Base-by-base conservation (phyloP, 129 eudicot genomes). In the Mikania micrantha region DNA sequence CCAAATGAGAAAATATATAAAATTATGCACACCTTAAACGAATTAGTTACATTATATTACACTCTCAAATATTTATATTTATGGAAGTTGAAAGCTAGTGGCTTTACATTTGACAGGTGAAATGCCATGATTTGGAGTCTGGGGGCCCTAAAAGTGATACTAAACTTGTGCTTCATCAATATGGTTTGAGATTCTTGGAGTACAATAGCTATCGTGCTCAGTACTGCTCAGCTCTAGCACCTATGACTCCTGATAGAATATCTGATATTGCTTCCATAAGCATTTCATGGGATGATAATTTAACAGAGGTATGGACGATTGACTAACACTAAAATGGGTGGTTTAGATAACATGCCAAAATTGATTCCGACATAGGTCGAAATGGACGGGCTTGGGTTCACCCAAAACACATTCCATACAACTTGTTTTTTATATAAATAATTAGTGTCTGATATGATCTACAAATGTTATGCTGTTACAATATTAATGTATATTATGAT, bases 281-380 rank as follows among this genome's bases (percentile, higher is more conserved):
- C 72, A 41, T 65, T 28, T 71, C 90, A 16, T 83, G 90, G 95
- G 85, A 85, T 56, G 93, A 83, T 67, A 70, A 80, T 73, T 79
- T 82, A 71, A 87, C 93, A 27, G 99, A 90, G 45, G 99, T 94
- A 85, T 72, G 87, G 22, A 35, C n/a, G n/a, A n/a, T n/a, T n/a
- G n/a, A n/a, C 58, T 4, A 41, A 15, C 48, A 4, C 32, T 11
- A 16, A 42, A 10, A 22, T 44, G 4, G 17, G 39, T 8, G 0
- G 34, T n/a, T 3, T 20, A 5, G 28, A 2, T n/a, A 45, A n/a
- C 6, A 15, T 2, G 25, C 19, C 54, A 48, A 48, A 47, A 9
- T 8, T 50, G 28, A 29, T 50, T 16, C 13, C 4, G 17, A 27
- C 19, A 16, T 11, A 3, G 52, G 52, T 22, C 16, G 11, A 54